Base-by-base conservation (phyloP, 169 alveolate species). In the Theileria annulata region DNA sequence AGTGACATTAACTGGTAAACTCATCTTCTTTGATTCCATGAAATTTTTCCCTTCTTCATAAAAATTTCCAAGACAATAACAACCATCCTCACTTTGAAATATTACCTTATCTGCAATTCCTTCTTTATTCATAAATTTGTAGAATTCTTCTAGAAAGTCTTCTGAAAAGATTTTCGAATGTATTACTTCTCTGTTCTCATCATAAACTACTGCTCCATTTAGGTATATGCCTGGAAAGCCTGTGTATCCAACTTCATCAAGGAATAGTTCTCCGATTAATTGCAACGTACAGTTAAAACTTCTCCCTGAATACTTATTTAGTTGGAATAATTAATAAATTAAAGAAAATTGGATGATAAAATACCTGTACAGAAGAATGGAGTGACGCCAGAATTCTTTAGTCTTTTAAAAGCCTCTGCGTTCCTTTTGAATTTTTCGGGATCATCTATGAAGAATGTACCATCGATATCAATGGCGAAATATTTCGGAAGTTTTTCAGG, bases 351-450 rank as follows among this genome's bases (percentile, higher is more conserved):
- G 0, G 13, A 42, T 10, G 6, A 28, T 31, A 12, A 4, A 74
- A 4, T 68, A 82, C 89, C 89, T 69, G 89, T 82, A 21, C 89
- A 82, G 62, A 82, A 82, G 73, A 82, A 82, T n/a, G n/a, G n/a
- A n/a, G n/a, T n/a, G 35, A 59, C 37, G 30, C 17, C 28, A 6
- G n/a, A 8, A n/a, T 80, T 78, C 12, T 31, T 37, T 10, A n/a
- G n/a, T 25, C 19, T 17, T 47, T 23, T 6, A 62, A 66, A 17
- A 23, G 33, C 27, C 17, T 37, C 19, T 75, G 76, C 8, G 89
- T 82, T 82, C 15, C 80, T 67, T 42, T 51, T 27, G 62, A n/a
- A 25, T 17, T 47, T 42, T 2, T 1, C 56, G 12, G 62, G 54
- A 64, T 76, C 62, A 0, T 67, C 19, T 17, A 85, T 27, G 21